These are phyloP conservation scores for Leptographium galeiforme DNA, from an alignment of 2,329 filamentous ascomycete genomes.

Conservation along the genomic window DNA sequence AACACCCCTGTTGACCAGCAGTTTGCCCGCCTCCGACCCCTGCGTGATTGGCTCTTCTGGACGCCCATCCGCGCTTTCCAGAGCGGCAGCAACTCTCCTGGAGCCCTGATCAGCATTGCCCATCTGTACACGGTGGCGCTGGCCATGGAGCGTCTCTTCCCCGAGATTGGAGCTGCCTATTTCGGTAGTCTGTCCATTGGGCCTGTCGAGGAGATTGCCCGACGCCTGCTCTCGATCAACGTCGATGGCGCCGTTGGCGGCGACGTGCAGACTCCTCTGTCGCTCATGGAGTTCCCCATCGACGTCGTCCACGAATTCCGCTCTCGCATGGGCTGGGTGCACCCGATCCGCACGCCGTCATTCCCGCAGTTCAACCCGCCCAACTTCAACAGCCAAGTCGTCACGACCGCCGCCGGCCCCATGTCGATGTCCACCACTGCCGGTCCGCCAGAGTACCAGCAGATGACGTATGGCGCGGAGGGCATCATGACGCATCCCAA, in stretches of 20 bases:
- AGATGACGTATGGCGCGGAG: slow-evolving; percentile 30
- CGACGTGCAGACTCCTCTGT: slow-evolving; percentile 46
- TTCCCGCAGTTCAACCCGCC: slow-evolving; percentile 47
- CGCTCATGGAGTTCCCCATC: slow-evolving; percentile 60
- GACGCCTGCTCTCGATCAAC: slow-evolving; percentile 57
- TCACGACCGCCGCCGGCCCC: slow-evolving; percentile 16
- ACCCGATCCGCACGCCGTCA: slow-evolving; percentile 43
- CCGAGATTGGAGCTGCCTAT: slow-evolving; percentile 80
- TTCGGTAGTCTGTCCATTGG: slow-evolving; percentile 67
- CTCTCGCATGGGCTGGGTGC: slow-evolving; percentile 52
- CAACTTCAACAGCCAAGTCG: slow-evolving; percentile 34
- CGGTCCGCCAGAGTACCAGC: slow-evolving; percentile 25
- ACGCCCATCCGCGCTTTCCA: slow-evolving; percentile 75
- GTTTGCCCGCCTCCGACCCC: slow-evolving; percentile 76
- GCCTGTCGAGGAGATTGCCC: slow-evolving; percentile 77
- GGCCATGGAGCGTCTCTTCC: slow-evolving; percentile 79
- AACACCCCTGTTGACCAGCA: slow-evolving; percentile 63
- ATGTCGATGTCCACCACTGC: slow-evolving; percentile 26
- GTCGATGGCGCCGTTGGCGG: slow-evolving; percentile 42
- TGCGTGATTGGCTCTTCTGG: slow-evolving; percentile 93
- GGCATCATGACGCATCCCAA: slow-evolving; percentile 29
- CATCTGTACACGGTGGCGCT: slow-evolving; percentile 86
- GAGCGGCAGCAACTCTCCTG: slow-evolving; percentile 60
- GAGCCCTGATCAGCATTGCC: slow-evolving; percentile 69
- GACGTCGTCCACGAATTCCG: slow-evolving; percentile 57